Evolutionary conservation across 805 yeast genomes (phyloP).

Genomic region (Barnettozyma californica): DNA sequence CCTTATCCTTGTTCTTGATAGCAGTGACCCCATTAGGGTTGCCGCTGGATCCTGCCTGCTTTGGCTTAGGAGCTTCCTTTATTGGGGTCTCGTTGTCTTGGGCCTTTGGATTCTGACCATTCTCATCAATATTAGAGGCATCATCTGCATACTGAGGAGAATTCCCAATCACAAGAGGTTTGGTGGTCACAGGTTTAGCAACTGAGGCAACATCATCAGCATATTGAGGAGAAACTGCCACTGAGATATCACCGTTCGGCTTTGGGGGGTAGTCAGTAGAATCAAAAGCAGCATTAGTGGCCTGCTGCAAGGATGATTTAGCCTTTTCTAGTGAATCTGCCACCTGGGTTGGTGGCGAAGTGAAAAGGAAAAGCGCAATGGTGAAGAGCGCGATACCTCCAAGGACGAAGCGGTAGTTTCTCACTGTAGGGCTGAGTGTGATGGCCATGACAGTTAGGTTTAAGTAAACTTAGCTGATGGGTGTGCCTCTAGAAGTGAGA

Average conservation of each 20-base stretch:
- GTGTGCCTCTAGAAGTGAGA: no score
- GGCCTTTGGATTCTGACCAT: conserved; percentile 22
- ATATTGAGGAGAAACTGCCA: conserved; percentile 22
- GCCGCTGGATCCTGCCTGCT: conserved; percentile 8
- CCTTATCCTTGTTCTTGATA: conserved; percentile 24
- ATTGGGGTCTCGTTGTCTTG: conserved; percentile 24
- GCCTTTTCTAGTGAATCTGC: conserved; percentile 29
- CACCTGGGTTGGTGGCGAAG: conserved; percentile 39
- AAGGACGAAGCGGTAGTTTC: conserved; percentile 48
- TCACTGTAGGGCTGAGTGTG: conserved; percentile 26
- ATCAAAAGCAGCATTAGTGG: conserved; percentile 7
- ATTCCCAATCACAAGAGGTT: conserved; percentile 2
- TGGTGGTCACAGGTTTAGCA: background rate
- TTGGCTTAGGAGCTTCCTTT: conserved; percentile 26
- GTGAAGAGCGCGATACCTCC: conserved; percentile 47
- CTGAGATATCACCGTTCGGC: conserved; percentile 4
- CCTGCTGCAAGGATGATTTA: conserved; percentile 14
- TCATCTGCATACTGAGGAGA: conserved; percentile 25
- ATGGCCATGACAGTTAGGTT: conserved; percentile 4
- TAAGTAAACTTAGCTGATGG: background rate
- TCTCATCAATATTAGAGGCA: conserved; percentile 4
- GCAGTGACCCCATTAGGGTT: conserved; percentile 21
- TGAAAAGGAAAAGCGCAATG: conserved; percentile 44
- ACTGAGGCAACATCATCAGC: conserved; percentile 21
- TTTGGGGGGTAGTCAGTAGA: conserved; percentile 14